Base-by-base conservation (phyloP, 164 flowering plant species). In the Tetracentron sinense region DNA sequence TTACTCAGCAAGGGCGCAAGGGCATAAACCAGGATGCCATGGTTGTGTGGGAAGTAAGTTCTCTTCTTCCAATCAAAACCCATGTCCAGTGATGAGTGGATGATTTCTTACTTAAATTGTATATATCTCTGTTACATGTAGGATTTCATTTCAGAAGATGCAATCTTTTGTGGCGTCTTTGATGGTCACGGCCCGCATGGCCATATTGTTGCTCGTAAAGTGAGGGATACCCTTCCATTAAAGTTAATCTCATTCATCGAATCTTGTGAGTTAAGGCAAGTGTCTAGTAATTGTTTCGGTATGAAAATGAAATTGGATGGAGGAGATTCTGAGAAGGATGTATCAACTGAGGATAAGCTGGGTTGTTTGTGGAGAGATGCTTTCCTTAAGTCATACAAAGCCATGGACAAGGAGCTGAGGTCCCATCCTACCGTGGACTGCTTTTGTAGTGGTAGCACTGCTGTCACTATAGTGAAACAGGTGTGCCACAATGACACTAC, bases 121-220 rank as follows among this genome's bases (percentile, higher is more conserved):
- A 14, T 62, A 6, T 38, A 12, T 71, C 31, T 63, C n/a, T 74
- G 56, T 47, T 63, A 22, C 25, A 14, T 73, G 74, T 63, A 92
- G 98, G 92, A 92, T 77, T 92, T 89, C 72, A 79, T 77, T 69
- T 69, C 83, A 2, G 90, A 86, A 50, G 98, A 86, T 75, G 75
- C 75, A 57, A 82, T 78, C 1, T 88, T 92, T 57, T 92, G 96
- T 73, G 96, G 96, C 20, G 85, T 92, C n/a, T 92, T 92, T 79
- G 98, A 92, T 72, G 98, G 98, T 23, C 98, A 92, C 75, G 98
- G 96, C 49, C 98, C 96, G 1, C 75, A 85, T 44, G 98, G 96
- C 42, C 96, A 92, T 78, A 83, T 85, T 63, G 98, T 92, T 54
- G 87, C 98, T 4, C 83, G 92, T 53, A 89, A 79, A 81, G 98